Percentiles rank a stretch among this genome's conserved stretches.
phyloP scores from a whole-genome alignment of 2,329 filamentous ascomycete genomes.

The Helotiales sp. region DNA sequence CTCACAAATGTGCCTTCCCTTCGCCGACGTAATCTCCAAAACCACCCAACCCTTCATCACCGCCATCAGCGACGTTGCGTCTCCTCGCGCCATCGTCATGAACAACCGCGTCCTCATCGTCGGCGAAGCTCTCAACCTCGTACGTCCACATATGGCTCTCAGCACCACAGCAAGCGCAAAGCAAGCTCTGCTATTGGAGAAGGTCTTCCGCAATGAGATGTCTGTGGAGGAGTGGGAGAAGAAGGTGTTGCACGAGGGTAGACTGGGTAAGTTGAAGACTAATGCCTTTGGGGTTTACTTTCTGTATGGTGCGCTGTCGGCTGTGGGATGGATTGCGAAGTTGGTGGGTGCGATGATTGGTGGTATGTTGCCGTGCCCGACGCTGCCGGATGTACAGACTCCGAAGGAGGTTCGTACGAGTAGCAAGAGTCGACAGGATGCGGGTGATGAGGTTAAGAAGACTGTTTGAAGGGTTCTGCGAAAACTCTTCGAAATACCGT shows the following conservation, averaged over 20 bases:
- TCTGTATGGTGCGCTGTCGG: background rate
- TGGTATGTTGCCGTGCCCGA: background rate
- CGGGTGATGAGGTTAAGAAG: background rate
- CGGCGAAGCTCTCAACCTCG: constrained; percentile 49
- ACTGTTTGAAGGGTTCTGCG: too few species aligned
- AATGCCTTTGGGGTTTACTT: constrained; percentile 5
- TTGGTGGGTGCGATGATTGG: background rate
- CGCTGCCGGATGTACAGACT: background rate
- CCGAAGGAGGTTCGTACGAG: background rate
- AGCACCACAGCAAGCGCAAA: constrained; percentile 49
- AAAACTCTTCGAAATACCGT: too few species aligned
- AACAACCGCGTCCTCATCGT: constrained; percentile 48
- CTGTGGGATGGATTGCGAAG: constrained; percentile 9
- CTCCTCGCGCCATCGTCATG: constrained; percentile 1
- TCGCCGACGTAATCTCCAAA: constrained; percentile 18
- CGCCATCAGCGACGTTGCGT: constrained; percentile 14
- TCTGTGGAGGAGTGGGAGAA: constrained; percentile 6
- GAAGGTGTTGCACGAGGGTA: constrained; percentile 3
- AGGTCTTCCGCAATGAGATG: constrained; percentile 25
- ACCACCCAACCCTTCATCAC: constrained; percentile 15
- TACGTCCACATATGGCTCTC: constrained; percentile 51
- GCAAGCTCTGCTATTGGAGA: constrained; percentile 34
- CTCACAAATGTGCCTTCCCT: constrained; percentile 22
- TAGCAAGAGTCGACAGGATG: background rate
- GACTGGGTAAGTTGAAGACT: background rate